Conservation (phyloP, 345 rosid genomes). For the Eucalyptus victrix region DNA sequence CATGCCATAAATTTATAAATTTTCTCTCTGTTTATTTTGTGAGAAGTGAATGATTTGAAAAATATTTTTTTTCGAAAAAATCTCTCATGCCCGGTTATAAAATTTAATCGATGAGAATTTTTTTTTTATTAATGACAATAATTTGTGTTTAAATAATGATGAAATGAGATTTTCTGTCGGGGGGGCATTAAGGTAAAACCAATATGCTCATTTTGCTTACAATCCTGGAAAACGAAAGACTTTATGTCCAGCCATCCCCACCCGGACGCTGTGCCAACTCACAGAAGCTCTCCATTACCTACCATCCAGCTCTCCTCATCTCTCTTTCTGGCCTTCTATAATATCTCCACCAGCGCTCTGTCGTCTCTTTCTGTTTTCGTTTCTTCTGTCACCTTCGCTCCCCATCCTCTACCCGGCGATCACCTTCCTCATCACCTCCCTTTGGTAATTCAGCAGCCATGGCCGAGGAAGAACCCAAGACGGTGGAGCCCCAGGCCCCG, state of each 20-base stretch:
- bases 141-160: neutral
- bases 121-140: fast-evolving
- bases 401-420: neutral
- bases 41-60: neutral
- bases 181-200: neutral
- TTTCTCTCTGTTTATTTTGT: fast-evolving
- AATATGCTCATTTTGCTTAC: neutral
- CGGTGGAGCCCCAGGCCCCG: constrained; percentile 17
- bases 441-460: neutral
- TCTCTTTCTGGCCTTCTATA: neutral
- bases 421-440: neutral
- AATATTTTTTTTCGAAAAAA: fast-evolving
- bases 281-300: neutral
- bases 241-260: neutral
- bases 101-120: too few species aligned
- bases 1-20: neutral
- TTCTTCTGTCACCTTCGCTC: neutral
- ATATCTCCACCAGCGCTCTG: constrained; percentile 2
- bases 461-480: constrained; percentile 41
- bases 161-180: neutral
- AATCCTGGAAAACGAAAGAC: neutral
- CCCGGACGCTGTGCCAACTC: neutral
- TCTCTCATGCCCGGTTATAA: fast-evolving
- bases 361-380: neutral
- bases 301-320: constrained; percentile 5